Evolutionary conservation across 176 grass and related monocot species (phyloP), one percentile per base, ranked within the genome.

Genomic region (Typha latifolia): DNA sequence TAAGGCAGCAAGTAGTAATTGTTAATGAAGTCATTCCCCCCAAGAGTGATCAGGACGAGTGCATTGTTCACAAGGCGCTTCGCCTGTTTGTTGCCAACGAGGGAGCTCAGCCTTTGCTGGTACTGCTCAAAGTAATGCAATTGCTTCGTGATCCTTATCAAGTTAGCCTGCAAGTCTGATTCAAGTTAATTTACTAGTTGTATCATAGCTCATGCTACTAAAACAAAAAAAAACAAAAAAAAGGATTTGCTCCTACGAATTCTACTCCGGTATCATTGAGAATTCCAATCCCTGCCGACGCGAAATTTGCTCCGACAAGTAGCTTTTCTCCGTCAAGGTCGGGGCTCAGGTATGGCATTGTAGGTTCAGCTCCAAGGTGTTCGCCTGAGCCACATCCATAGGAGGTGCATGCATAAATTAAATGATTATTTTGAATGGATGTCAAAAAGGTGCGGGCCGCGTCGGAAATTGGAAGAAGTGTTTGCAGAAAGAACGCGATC

Each of bases 371-470:
- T 50, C 85, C 85, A 12, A 88, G 80, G 12, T 84, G 13, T 63
- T 88, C 85, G 50, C 75, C 75, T 78, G 74, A 57, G 37, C 20
- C 14, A 16, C 18, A 53, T 48, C 21, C 23, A 16, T 55, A 56
- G 14, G 27, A 29, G 27, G 27, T 29, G 27, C 27, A 29, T 3
- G 1, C 24, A 26, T 26, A 26, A 26, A 26, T 26, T 26, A 26
- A 26, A 26, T 2, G 24, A n/a, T n/a, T n/a, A n/a, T n/a, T n/a
- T n/a, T n/a, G n/a, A n/a, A n/a, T n/a, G n/a, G n/a, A n/a, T n/a
- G n/a, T n/a, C n/a, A 81, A 92, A 97, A 75, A 97, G 81, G 88
- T 85, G 21, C 85, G 85, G n/a, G 88, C 80, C 5, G 85, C 85
- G 32, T 26, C 24, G 43, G 75, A 62, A 0, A 32, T 19, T 12